A percentile compares a stretch with the other conserved stretches of the same genome.
These are phyloP conservation scores for Nicotiana noctiflora DNA, from an alignment of 257 asterid genomes.

Conservation along the genomic window DNA sequence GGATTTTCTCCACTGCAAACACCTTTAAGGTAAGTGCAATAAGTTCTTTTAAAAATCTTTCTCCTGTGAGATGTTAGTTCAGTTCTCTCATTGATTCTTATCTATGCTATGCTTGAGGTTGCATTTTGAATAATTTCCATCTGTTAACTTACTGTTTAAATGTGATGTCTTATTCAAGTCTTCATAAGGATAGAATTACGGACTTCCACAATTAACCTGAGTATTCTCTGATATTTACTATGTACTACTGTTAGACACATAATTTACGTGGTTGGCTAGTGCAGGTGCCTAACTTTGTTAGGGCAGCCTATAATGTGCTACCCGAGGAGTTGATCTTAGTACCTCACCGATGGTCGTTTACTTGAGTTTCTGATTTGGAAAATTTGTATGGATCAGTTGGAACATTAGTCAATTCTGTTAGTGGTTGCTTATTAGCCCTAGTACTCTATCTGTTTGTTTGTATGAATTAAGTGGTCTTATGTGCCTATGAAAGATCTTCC, in stretches of 20 bases:
- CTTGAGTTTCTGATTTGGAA: not conserved
- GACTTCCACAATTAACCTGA: not conserved
- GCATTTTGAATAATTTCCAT: not conserved
- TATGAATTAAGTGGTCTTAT: not conserved
- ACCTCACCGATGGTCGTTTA: not conserved
- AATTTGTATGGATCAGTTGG: not conserved
- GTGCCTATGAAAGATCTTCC: not conserved
- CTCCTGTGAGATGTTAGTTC: not conserved
- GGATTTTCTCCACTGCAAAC: slow-evolving; percentile 46
- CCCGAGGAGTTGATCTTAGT: not conserved
- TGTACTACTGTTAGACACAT: not conserved
- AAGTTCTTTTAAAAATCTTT: not conserved
- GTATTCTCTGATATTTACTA: not conserved
- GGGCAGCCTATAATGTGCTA: not conserved
- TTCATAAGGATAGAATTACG: not conserved
- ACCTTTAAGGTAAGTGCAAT: slow-evolving; percentile 44
- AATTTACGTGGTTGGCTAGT: not conserved
- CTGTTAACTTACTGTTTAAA: not conserved
- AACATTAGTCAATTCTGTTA: not conserved
- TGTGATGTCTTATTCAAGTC: not conserved
- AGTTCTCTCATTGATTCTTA: not conserved
- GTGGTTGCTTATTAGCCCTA: not conserved
- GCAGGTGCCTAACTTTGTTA: too few species aligned
- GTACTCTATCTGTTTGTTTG: not conserved
- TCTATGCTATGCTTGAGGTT: not conserved